Evolutionary conservation across 139 green algal species (phyloP).

Genomic region (Trebouxia sp.): DNA sequence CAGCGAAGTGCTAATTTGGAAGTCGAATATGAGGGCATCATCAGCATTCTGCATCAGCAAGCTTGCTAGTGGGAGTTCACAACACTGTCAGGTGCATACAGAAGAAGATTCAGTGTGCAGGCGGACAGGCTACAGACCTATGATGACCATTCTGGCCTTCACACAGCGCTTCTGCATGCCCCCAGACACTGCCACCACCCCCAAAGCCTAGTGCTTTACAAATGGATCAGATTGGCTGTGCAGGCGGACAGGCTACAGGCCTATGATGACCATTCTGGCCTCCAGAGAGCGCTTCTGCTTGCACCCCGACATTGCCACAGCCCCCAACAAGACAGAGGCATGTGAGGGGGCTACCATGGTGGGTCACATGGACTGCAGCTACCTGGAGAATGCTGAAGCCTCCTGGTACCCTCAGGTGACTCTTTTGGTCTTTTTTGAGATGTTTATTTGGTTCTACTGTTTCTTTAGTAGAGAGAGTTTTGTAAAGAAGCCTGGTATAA

Average conservation of each 20-base stretch:
- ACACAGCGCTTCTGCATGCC: conserved; percentile 28
- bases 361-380: conserved; percentile 29
- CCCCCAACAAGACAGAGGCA: conserved; percentile 30
- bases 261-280: conserved; percentile 26
- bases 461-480: too few species aligned
- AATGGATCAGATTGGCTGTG: not conserved
- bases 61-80: too few species aligned
- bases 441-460: too few species aligned
- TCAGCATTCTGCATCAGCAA: too few species aligned
- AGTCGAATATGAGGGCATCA: too few species aligned
- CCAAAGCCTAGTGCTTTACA: not conserved
- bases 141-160: conserved; percentile 26
- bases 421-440: too few species aligned
- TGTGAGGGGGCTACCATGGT: conserved; percentile 31
- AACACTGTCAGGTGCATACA: not conserved
- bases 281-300: conserved; percentile 30
- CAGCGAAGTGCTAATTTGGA: too few species aligned
- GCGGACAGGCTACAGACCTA: conserved; percentile 15
- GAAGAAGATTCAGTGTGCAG: not conserved
- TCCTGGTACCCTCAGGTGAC: conserved; percentile 18
- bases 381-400: conserved; percentile 29
- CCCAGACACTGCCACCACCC: conserved; percentile 8
- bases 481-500: not conserved
- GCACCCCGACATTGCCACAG: conserved; percentile 24
- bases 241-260: conserved; percentile 23